These are phyloP conservation scores for Thelephora ganbajun DNA, from an alignment of 768 basidiomycete genomes.

Conservation along the genomic window DNA sequence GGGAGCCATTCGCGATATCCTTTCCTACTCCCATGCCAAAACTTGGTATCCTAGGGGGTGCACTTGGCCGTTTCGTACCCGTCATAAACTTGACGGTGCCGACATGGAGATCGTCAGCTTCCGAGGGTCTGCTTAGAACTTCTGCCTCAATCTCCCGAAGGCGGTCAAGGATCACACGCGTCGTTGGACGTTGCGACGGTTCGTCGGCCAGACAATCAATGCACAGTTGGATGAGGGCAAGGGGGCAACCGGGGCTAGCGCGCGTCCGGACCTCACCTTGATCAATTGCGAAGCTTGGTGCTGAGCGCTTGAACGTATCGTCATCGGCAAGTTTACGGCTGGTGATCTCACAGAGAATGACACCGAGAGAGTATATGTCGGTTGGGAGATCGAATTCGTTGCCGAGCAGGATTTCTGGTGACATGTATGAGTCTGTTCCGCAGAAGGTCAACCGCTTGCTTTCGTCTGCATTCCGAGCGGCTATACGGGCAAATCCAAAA, in stretches of 20 bases:
- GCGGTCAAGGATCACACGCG: constrained; percentile 64
- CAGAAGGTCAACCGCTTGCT: constrained; percentile 73
- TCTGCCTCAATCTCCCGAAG: constrained; percentile 75
- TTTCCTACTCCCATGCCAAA: constrained; percentile 64
- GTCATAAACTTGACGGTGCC: constrained; percentile 80
- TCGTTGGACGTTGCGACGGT: constrained; percentile 59
- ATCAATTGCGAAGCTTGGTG: constrained; percentile 74
- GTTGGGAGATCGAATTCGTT: constrained; percentile 89
- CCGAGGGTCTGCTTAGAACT: constrained; percentile 51
- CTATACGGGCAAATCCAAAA: constrained; percentile 94
- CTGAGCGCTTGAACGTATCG: constrained; percentile 55
- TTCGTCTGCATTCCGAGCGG: constrained; percentile 85
- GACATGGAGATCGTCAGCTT: constrained; percentile 59
- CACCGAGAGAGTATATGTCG: constrained; percentile 87
- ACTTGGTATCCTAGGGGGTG: constrained; percentile 71
- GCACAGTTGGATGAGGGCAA: constrained; percentile 61
- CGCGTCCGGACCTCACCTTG: constrained; percentile 50
- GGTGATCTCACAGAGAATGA: constrained; percentile 88
- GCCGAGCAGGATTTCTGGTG: constrained; percentile 86
- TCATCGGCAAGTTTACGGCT: constrained; percentile 80
- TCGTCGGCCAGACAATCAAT: constrained; percentile 62
- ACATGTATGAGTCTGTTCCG: constrained; percentile 94
- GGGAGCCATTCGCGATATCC: constrained; percentile 31
- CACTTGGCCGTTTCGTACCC: constrained; percentile 41
- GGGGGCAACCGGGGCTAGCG: constrained; percentile 66